Percentiles rank a stretch among this genome's conserved stretches.
Evolutionary conservation across 2,329 filamentous ascomycete genomes (phyloP).

Genomic region (Fusarium coffeatum): DNA sequence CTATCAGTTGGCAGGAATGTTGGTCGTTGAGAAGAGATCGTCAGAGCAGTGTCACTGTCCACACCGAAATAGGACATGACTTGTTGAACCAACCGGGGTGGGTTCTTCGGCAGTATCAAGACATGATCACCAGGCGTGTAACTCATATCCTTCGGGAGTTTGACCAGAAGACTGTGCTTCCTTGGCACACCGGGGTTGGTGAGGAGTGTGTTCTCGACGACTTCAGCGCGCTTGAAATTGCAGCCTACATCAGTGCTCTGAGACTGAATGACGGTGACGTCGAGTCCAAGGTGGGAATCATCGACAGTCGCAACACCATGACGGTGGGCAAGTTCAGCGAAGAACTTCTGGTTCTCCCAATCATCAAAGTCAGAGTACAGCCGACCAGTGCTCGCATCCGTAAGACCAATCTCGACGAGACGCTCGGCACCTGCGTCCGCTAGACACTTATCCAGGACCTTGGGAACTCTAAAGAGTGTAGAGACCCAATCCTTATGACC

Average conservation of each 20-base stretch:
- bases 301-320: slow-evolving; percentile 43
- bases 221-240: slow-evolving; percentile 26
- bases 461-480: slow-evolving; percentile 76
- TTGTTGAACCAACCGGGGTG: slow-evolving; percentile 68
- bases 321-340: slow-evolving; percentile 60
- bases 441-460: slow-evolving; percentile 66
- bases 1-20: slow-evolving; percentile 66
- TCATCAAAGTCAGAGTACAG: slow-evolving; percentile 74
- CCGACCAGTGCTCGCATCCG: slow-evolving; percentile 71
- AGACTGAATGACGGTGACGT: not conserved
- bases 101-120: slow-evolving; percentile 77
- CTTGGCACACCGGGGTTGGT: slow-evolving; percentile 22
- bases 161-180: slow-evolving; percentile 75
- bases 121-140: slow-evolving; percentile 83
- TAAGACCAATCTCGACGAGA: slow-evolving; percentile 60
- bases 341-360: slow-evolving; percentile 70
- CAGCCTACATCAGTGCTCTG: slow-evolving; percentile 4
- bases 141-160: slow-evolving; percentile 71
- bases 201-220: slow-evolving; percentile 11
- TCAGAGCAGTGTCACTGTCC: slow-evolving; percentile 74
- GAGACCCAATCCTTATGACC: slow-evolving; percentile 60
- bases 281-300: not conserved
- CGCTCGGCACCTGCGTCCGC: slow-evolving; percentile 50
- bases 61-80: slow-evolving; percentile 75
- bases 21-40: slow-evolving; percentile 63